These are phyloP conservation scores for Cudoniella acicularis DNA, from an alignment of 495 filamentous ascomycete genomes.

Conservation along the genomic window DNA sequence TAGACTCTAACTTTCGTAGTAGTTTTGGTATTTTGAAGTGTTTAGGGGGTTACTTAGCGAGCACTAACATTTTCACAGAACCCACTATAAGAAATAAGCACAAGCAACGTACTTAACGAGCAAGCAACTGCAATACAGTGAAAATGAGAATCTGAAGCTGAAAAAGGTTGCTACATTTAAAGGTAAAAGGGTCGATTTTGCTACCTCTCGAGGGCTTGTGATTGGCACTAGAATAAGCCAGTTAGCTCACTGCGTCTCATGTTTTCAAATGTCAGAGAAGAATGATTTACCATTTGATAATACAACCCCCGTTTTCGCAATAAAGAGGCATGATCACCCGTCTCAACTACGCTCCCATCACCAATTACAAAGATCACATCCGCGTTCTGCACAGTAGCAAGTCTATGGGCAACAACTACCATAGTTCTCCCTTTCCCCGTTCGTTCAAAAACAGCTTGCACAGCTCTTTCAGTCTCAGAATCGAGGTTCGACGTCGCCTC, in stretches of 20 bases:
- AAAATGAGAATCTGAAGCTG: neutral
- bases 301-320: conserved; percentile 42
- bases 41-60: no score
- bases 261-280: no score
- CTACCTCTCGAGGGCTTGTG: conserved; percentile 15
- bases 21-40: no score
- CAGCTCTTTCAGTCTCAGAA: conserved; percentile 62
- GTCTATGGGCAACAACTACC: conserved; percentile 63
- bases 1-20: no score
- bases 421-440: conserved; percentile 58
- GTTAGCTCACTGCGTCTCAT: neutral
- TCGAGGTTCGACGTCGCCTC: conserved; percentile 77
- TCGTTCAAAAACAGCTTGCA: conserved; percentile 63
- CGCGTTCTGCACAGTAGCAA: conserved; percentile 48
- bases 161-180: no score
- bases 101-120: no score
- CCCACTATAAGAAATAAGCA: no score
- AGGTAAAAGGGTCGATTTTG: no score
- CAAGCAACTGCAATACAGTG: no score
- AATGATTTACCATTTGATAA: conserved; percentile 43
- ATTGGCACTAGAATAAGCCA: conserved; percentile 25
- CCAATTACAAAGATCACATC: conserved; percentile 51
- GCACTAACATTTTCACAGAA: no score
- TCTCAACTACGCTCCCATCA: conserved; percentile 44
- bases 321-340: conserved; percentile 46